Percentiles rank a stretch among this genome's conserved stretches.
phyloP scores from a whole-genome alignment of 2,329 filamentous ascomycete genomes.

The Calonectria henricotiae region DNA sequence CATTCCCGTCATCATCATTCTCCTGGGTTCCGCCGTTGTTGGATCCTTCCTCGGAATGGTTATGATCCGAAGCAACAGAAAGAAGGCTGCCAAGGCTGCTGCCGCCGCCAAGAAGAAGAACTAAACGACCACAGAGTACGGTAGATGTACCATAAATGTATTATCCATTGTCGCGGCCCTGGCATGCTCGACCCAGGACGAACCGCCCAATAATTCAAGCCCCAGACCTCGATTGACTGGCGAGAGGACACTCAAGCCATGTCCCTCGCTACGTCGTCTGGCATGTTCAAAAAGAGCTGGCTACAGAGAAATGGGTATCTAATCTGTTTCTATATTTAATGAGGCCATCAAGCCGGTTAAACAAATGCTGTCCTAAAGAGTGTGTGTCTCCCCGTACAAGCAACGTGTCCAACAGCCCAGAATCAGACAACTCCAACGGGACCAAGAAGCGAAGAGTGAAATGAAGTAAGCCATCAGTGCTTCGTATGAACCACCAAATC shows the following conservation, averaged over 20 bases:
- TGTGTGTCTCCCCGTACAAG: slow-evolving; percentile 52
- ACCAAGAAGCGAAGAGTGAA: slow-evolving; percentile 43
- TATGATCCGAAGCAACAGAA: slow-evolving; percentile 99
- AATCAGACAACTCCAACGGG: slow-evolving; percentile 53
- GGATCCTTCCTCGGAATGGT: slow-evolving; percentile 96
- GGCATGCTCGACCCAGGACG: slow-evolving; percentile 36
- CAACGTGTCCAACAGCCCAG: slow-evolving; percentile 53
- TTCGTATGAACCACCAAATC: slow-evolving; percentile 36
- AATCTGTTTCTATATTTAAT: slow-evolving; percentile 58
- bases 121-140: slow-evolving; percentile 59
- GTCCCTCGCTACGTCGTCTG: slow-evolving; percentile 26
- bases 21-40: slow-evolving; percentile 93
- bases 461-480: slow-evolving; percentile 44
- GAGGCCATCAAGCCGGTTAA: slow-evolving; percentile 45
- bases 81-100: slow-evolving; percentile 93
- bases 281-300: slow-evolving; percentile 38
- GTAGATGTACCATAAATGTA: slow-evolving; percentile 43
- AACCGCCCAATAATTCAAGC: slow-evolving; percentile 44
- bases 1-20: slow-evolving; percentile 95
- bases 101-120: slow-evolving; percentile 88
- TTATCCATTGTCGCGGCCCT: slow-evolving; percentile 42
- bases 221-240: slow-evolving; percentile 26
- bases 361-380: slow-evolving; percentile 51
- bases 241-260: slow-evolving; percentile 19
- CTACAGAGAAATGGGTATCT: slow-evolving; percentile 55